A percentile compares a stretch with the other conserved stretches of the same genome.
Evolutionary conservation across 2,329 filamentous ascomycete genomes (phyloP).

Genomic region (Passalora sequoiae): DNA sequence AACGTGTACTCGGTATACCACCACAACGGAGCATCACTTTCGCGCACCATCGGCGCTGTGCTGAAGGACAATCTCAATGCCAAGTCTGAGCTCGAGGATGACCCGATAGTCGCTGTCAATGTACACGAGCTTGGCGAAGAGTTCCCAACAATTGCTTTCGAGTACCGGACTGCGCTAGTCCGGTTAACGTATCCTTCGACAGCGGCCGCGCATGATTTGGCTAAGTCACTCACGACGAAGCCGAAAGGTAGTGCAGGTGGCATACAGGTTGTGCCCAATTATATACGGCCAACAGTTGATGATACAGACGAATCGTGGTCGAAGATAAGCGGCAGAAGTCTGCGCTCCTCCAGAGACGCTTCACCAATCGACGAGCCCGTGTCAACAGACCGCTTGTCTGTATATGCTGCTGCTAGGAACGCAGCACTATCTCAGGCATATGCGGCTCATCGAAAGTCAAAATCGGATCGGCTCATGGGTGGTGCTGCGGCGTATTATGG

Average conservation of each 20-base stretch:
- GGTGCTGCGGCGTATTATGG: constrained; percentile 73
- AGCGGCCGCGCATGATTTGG: constrained; percentile 55
- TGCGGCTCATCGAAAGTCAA: constrained; percentile 55
- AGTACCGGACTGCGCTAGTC: constrained; percentile 51
- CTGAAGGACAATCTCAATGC: constrained; percentile 37
- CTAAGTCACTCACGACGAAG: constrained; percentile 47
- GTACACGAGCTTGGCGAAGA: constrained; percentile 51
- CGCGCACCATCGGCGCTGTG: constrained; percentile 52
- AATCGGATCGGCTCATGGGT: constrained; percentile 67
- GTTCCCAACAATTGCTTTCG: constrained; percentile 49
- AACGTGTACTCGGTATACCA: constrained; percentile 56
- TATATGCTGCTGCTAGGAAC: constrained; percentile 44
- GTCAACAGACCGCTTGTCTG: constrained; percentile 15
- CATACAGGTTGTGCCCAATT: constrained; percentile 46
- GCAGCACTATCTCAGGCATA: constrained; percentile 55
- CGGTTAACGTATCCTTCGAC: constrained; percentile 54
- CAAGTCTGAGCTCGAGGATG: constrained; percentile 12
- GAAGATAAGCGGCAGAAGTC: constrained; percentile 9
- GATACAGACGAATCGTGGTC: constrained; percentile 20
- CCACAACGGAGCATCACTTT: constrained; percentile 51
- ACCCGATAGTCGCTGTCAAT: constrained; percentile 32
- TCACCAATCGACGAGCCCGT: not conserved
- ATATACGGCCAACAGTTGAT: constrained; percentile 39
- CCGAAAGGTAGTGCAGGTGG: constrained; percentile 36
- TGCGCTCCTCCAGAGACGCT: constrained; percentile 27